A percentile compares a stretch with the other conserved stretches of the same genome.
phyloP scores from a whole-genome alignment of 345 rosid species.

The Turritis glabra region DNA sequence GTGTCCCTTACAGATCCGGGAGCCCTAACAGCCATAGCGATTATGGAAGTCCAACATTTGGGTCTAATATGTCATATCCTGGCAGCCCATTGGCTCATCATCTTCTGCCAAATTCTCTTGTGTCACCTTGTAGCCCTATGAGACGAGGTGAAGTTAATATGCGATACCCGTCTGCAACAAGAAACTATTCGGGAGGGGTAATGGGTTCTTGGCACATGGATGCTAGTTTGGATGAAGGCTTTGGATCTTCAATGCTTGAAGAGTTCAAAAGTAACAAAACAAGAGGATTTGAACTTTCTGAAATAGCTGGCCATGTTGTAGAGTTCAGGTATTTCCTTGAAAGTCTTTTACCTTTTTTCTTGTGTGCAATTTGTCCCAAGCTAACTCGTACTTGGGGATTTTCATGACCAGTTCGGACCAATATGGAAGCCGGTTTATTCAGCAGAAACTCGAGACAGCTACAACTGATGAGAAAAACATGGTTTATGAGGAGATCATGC shows the following conservation, averaged over 20 bases:
- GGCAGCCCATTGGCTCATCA: slow-evolving; percentile 63
- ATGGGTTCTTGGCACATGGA: slow-evolving; percentile 64
- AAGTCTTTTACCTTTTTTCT: background rate
- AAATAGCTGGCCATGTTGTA: slow-evolving; percentile 68
- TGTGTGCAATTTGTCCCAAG: background rate
- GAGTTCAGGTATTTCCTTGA: slow-evolving; percentile 60
- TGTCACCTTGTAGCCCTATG: slow-evolving; percentile 57
- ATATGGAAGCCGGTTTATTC: slow-evolving; percentile 95
- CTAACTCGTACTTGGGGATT: background rate
- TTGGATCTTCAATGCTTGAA: slow-evolving; percentile 65
- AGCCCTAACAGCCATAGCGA: slow-evolving; percentile 60
- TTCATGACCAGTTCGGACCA: slow-evolving; percentile 62
- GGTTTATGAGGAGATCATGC: slow-evolving; percentile 89
- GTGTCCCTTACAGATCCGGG: slow-evolving; percentile 52
- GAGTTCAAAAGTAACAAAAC: slow-evolving; percentile 74
- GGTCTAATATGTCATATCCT: slow-evolving; percentile 60
- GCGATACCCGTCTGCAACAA: slow-evolving; percentile 52
- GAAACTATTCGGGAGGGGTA: slow-evolving; percentile 55
- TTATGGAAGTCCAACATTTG: slow-evolving; percentile 57
- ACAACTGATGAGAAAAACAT: slow-evolving; percentile 77
- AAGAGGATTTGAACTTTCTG: slow-evolving; percentile 64
- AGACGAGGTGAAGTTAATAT: slow-evolving; percentile 54
- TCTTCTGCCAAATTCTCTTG: slow-evolving; percentile 58
- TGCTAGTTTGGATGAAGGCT: slow-evolving; percentile 51
- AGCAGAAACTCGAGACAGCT: slow-evolving; percentile 95